These are phyloP conservation scores for Saccharomyces uvarum DNA, from an alignment of 1,139 yeast species.

Conservation along the genomic window DNA sequence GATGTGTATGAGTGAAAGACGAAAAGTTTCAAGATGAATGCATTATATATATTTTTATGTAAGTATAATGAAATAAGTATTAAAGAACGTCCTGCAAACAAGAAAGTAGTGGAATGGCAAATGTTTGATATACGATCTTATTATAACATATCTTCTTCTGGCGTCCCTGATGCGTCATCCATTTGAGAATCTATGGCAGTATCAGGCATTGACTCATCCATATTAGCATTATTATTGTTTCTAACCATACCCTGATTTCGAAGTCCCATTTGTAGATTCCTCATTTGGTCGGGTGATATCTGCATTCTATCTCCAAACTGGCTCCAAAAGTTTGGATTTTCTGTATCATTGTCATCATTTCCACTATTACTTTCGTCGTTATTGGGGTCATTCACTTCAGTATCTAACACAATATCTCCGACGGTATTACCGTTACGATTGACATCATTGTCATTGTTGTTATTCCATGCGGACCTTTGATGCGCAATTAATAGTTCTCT, in stretches of 20 bases:
- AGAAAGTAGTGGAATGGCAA: not conserved
- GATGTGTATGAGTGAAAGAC: not conserved
- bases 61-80: not conserved
- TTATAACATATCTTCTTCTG: slow-evolving; percentile 24
- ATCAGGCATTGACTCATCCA: slow-evolving; percentile 10
- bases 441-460: slow-evolving; percentile 1
- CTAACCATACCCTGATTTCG: slow-evolving; percentile 11
- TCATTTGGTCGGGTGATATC: slow-evolving; percentile 22
- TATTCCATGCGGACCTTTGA: slow-evolving; percentile 19
- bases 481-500: slow-evolving; percentile 28
- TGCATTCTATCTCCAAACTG: slow-evolving; percentile 19
- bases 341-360: slow-evolving; percentile 10
- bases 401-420: slow-evolving; percentile 3
- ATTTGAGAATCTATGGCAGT: slow-evolving; percentile 11
- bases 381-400: slow-evolving; percentile 1
- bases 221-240: not conserved
- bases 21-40: not conserved
- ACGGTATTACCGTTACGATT: slow-evolving; percentile 4
- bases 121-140: not conserved
- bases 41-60: not conserved
- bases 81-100: not conserved
- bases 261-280: slow-evolving; percentile 23
- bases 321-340: slow-evolving; percentile 17
- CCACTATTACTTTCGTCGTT: not conserved
- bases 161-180: slow-evolving; percentile 24